Conservation (phyloP, 73 alveolate species). For the Durusdinium trenchii region DNA sequence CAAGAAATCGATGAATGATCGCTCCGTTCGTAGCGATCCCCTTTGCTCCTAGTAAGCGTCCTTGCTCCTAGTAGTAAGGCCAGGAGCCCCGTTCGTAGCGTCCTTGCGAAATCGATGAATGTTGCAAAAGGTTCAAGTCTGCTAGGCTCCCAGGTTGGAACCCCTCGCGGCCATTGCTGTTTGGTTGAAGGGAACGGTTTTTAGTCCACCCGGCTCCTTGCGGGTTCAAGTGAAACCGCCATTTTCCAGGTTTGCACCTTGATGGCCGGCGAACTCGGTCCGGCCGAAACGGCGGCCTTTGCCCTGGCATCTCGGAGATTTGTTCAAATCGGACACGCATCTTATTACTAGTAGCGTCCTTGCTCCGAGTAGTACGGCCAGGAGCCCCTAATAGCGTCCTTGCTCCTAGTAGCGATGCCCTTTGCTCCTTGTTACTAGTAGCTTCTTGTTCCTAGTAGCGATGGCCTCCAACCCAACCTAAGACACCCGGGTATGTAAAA, state of each 20-base stretch:
- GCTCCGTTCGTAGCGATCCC: too few species aligned
- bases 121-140: too few species aligned
- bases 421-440: not conserved
- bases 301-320: not conserved
- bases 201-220: not conserved
- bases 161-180: too few species aligned
- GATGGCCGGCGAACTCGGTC: conserved; percentile 91
- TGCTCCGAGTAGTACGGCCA: not conserved
- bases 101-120: too few species aligned
- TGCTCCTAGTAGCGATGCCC: not conserved
- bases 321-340: not conserved
- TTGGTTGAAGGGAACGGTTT: not conserved
- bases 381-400: not conserved
- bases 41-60: too few species aligned
- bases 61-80: too few species aligned
- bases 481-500: too few species aligned
- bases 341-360: not conserved
- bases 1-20: too few species aligned
- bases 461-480: not conserved
- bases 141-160: too few species aligned
- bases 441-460: not conserved
- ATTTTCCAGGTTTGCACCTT: conserved; percentile 58
- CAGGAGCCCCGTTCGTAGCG: too few species aligned
- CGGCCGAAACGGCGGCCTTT: conserved; percentile 88
- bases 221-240: not conserved